phyloP scores from a whole-genome alignment of 1,139 yeast species.

The Hemisphaericaspora xylofermentans region DNA sequence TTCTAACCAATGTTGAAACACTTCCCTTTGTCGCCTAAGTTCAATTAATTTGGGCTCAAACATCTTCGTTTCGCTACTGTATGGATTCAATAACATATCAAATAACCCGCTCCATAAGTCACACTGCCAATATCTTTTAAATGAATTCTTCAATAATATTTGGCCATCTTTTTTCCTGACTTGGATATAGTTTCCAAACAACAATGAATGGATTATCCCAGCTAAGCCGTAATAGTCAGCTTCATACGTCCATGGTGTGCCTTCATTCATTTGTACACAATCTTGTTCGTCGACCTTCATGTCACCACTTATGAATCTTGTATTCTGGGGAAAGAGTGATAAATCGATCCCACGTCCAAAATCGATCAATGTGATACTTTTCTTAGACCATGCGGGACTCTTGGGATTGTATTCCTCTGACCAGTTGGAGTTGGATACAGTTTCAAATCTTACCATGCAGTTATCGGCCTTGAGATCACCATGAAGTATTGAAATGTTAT shows the following conservation, averaged over 20 bases:
- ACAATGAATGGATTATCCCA: constrained; percentile 65
- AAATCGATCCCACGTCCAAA: constrained; percentile 83
- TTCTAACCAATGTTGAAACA: constrained; percentile 47
- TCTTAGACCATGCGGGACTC: constrained; percentile 49
- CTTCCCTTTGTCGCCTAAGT: constrained; percentile 32
- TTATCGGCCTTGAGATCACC: constrained; percentile 88
- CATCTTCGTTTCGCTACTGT: constrained; percentile 14
- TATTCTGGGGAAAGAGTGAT: constrained; percentile 50
- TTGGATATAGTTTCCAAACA: constrained; percentile 66
- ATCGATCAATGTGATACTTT: constrained; percentile 71
- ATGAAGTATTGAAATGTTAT: constrained; percentile 67
- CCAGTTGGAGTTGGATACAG: constrained; percentile 18
- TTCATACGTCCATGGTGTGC: constrained; percentile 72
- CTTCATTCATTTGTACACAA: constrained; percentile 68
- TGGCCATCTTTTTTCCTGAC: constrained; percentile 29
- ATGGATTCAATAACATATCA: constrained; percentile 63
- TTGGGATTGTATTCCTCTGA: constrained; percentile 28
- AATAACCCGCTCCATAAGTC: constrained; percentile 69
- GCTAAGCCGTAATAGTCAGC: constrained; percentile 88
- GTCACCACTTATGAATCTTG: constrained; percentile 52
- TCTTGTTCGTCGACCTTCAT: constrained; percentile 74
- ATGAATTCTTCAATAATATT: constrained; percentile 39
- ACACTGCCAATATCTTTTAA: constrained; percentile 81
- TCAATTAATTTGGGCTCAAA: constrained; percentile 36
- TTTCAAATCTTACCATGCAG: constrained; percentile 67